phyloP scores from a whole-genome alignment of 2,329 filamentous ascomycete species.

The Dactylellina leptospora region DNA sequence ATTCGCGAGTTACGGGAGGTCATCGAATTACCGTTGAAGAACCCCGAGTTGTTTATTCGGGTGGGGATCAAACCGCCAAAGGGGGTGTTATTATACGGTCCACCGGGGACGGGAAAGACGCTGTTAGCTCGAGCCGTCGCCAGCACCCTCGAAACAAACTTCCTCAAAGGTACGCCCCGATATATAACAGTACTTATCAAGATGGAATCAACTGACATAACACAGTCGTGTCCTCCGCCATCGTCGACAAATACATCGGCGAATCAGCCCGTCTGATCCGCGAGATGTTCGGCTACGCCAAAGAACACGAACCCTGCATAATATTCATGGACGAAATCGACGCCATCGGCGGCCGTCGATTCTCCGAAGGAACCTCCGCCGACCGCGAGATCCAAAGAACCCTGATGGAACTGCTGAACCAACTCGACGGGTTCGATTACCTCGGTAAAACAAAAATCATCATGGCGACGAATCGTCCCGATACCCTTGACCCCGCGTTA shows the following conservation, averaged over 20 bases:
- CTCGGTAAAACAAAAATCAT: conserved; percentile 99
- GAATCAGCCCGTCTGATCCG: conserved; percentile 96
- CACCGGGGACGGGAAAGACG: conserved; percentile 96
- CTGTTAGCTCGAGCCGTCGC: conserved; percentile 92
- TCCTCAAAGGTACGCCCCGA: conserved; percentile 79
- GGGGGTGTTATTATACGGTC: conserved; percentile 93
- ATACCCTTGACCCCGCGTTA: conserved; percentile 92
- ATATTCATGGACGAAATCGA: conserved; percentile 99
- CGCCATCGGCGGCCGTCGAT: conserved; percentile 93
- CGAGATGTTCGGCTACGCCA: conserved; percentile 99
- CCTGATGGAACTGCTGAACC: conserved; percentile 97
- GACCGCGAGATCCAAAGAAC: conserved; percentile 98
- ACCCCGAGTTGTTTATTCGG: conserved; percentile 94
- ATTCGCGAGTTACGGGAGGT: conserved; percentile 97
- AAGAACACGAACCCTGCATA: conserved; percentile 98
- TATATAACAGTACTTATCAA: not conserved
- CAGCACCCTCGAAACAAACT: conserved; percentile 96
- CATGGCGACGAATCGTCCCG: conserved; percentile 98
- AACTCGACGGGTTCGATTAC: conserved; percentile 98
- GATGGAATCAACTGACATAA: conserved; percentile 45
- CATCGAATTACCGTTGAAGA: conserved; percentile 97
- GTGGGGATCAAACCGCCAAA: conserved; percentile 99
- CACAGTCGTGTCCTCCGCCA: conserved; percentile 93
- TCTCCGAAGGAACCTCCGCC: conserved; percentile 95
- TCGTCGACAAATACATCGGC: conserved; percentile 99